Evolutionary conservation across 108 stramenopile species (phyloP), one percentile per base, ranked within the genome.

Genomic region (Skeletonema grethae): DNA sequence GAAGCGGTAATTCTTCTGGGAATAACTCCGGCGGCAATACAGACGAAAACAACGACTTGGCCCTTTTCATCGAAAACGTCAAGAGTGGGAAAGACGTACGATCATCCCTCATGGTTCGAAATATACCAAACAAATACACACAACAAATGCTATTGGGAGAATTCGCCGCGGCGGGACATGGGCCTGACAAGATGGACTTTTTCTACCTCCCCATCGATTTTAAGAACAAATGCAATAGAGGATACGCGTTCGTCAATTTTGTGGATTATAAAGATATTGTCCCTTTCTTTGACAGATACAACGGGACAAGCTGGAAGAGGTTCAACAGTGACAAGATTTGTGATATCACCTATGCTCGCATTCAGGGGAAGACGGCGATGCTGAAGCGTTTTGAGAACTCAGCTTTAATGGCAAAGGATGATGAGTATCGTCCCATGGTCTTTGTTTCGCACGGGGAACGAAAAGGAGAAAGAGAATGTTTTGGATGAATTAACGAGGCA

Each of bases 181-280:
- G 97, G 13, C 86, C 94, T 2, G 95, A 93, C 25, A 90, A 92
- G 45, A 95, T 97, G 75, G 99, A 99, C 75, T 99, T 98, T 71
- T 99, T 99, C 76, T 99, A 99, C 70, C 83, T 99, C 29, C 99
- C 99, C 16, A 99, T 99, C 45, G 99, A 99, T 80, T 99, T 99
- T 81, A 98, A 98, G 87, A 98, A 98, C 83, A 87, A 88, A 68
- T 99, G 99, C 86, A 99, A 99, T 75, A 85, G 98, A 71, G 99
- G 99, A 18, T 99, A 98, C 77, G 97, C 98, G 12, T 99, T 98
- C 80, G 95, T 98, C 70, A 98, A 98, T 80, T 98, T 99, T 84
- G 89, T 97, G 34, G 88, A 97, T 80, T 86, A 82, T 63, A 70
- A 81, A 38, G 92, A 96, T 62, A 98, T 98, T 75, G 64, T 89